Evolutionary conservation across 306 rosid genomes (phyloP).

Genomic region (Quillaja saponaria): DNA sequence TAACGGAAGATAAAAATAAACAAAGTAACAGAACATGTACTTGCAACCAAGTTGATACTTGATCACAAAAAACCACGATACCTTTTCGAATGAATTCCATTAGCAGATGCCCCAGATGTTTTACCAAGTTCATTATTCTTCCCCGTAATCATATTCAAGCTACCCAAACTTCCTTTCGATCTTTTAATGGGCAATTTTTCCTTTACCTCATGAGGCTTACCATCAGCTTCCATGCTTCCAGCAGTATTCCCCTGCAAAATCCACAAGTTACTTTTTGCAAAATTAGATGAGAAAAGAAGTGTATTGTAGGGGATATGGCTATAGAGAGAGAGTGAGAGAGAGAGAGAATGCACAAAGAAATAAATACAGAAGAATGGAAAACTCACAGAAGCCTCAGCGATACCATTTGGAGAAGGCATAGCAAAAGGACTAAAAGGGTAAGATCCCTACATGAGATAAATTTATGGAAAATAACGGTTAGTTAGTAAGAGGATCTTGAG

Average conservation of each 20-base stretch:
- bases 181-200: constrained; percentile 93
- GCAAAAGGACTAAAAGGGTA: constrained; percentile 97
- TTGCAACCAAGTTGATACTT: constrained; percentile 22
- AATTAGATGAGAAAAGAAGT: constrained; percentile 24
- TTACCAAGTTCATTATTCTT: constrained; percentile 76
- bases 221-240: constrained; percentile 77
- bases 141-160: constrained; percentile 97
- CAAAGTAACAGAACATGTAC: background rate
- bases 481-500: constrained; percentile 26
- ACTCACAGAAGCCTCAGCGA: constrained; percentile 90
- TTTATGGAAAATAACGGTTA: constrained; percentile 20
- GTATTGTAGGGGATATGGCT: constrained; percentile 15
- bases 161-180: constrained; percentile 97
- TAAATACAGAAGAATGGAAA: constrained; percentile 18
- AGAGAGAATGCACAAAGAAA: background rate
- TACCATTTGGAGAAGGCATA: constrained; percentile 89
- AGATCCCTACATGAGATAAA: constrained; percentile 65
- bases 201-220: constrained; percentile 80
- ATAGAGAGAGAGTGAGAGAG: constrained; percentile 9
- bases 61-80: constrained; percentile 37
- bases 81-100: constrained; percentile 92
- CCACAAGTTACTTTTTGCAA: constrained; percentile 27
- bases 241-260: constrained; percentile 80
- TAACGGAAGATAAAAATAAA: too few relatives aligned
- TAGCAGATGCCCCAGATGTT: constrained; percentile 72